Evolutionary conservation across 345 rosid genomes (phyloP).

Genomic region (Gossypium thurberi): DNA sequence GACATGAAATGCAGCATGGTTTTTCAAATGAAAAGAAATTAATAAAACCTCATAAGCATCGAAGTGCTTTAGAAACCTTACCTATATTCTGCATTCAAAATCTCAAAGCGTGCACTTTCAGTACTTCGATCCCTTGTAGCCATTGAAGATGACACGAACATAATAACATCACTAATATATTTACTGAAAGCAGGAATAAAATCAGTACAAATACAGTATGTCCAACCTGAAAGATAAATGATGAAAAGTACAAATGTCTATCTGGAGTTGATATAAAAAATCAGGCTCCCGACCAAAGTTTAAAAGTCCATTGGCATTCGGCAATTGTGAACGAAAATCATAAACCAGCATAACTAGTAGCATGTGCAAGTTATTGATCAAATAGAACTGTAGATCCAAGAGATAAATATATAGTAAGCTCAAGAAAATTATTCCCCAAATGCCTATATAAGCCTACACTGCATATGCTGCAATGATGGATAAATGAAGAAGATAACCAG

Average conservation of each 20-base stretch:
- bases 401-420: background rate
- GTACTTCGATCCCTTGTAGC: slow-evolving; percentile 80
- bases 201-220: slow-evolving; percentile 7
- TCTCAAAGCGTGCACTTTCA: slow-evolving; percentile 90
- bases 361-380: background rate
- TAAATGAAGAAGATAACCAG: background rate
- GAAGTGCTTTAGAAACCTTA: slow-evolving; percentile 18
- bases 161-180: slow-evolving; percentile 72
- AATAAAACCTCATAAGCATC: background rate
- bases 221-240: slow-evolving; percentile 2
- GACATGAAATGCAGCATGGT: background rate
- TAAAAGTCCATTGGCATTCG: background rate
- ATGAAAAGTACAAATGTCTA: background rate
- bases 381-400: background rate
- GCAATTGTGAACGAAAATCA: background rate
- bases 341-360: background rate
- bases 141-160: slow-evolving; percentile 86
- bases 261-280: background rate
- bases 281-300: background rate
- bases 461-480: background rate
- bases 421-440: background rate
- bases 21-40: slow-evolving; percentile 6
- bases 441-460: background rate
- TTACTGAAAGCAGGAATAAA: slow-evolving; percentile 54
- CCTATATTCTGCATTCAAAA: slow-evolving; percentile 77